phyloP scores from a whole-genome alignment of 148 eudicot species.

The Pharnaceum exiguum region DNA sequence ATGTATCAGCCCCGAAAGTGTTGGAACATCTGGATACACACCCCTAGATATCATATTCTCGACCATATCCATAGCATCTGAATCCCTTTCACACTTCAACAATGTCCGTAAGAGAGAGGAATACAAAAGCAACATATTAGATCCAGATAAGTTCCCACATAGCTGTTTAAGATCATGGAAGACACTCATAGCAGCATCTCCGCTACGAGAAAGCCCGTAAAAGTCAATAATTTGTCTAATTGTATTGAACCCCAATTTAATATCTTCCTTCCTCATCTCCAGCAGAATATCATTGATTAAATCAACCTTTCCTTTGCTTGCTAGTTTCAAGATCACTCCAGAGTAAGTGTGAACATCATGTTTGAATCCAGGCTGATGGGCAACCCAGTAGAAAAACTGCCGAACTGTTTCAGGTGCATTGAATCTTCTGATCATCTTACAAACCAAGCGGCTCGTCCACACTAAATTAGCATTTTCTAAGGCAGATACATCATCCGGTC shows the following conservation, averaged over 20 bases:
- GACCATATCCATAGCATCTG: conserved; percentile 39
- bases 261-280: conserved; percentile 46
- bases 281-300: conserved; percentile 51
- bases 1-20: conserved; percentile 79
- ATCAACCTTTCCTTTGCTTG: conserved; percentile 45
- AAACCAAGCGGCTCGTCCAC: conserved; percentile 84
- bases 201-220: conserved; percentile 56
- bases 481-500: conserved; percentile 53
- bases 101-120: conserved; percentile 72
- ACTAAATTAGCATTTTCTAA: conserved; percentile 69
- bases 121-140: conserved; percentile 44
- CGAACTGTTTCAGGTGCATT: conserved; percentile 70
- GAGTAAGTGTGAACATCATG: conserved; percentile 80
- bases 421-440: conserved; percentile 74
- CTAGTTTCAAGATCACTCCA: conserved; percentile 51
- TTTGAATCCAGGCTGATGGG: conserved; percentile 62
- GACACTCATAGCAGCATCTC: conserved; percentile 61
- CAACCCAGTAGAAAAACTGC: conserved; percentile 80
- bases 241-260: conserved; percentile 54
- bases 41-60: conserved; percentile 66
- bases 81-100: conserved; percentile 66
- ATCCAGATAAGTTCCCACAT: conserved; percentile 43
- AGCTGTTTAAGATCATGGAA: conserved; percentile 42
- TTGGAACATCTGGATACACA: conserved; percentile 67
- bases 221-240: conserved; percentile 59